A percentile compares a stretch with the other conserved stretches of the same genome.
These are phyloP conservation scores for Colletotrichum agaves DNA, from an alignment of 2,329 filamentous ascomycete species.

Conservation along the genomic window DNA sequence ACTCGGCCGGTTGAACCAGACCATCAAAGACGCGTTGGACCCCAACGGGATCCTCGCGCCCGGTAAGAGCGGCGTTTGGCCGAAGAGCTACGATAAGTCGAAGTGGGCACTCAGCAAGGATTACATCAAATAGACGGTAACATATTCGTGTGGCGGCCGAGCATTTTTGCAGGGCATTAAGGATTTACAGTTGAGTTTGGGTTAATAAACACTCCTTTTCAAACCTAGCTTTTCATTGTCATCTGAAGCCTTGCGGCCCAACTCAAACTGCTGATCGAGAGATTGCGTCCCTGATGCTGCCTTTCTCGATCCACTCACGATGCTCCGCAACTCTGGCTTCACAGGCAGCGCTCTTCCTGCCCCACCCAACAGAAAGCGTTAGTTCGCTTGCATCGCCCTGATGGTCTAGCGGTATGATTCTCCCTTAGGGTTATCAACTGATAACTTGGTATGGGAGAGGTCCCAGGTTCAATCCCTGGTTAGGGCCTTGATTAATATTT, in stretches of 20 bases:
- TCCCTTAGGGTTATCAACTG: slow-evolving; percentile 14
- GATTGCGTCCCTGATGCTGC: too few species aligned
- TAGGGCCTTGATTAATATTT: slow-evolving; percentile 13
- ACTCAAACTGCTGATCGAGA: too few species aligned
- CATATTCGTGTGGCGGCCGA: neutral
- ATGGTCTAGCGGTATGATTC: slow-evolving; percentile 36
- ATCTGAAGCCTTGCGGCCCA: too few species aligned
- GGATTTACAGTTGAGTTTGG: neutral
- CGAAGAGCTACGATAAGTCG: slow-evolving; percentile 39
- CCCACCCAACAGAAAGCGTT: rapidly evolving
- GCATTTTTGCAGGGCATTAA: neutral
- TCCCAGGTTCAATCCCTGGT: slow-evolving; percentile 34
- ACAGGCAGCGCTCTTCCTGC: rapidly evolving
- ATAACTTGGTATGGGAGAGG: slow-evolving; percentile 10
- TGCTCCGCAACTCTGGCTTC: neutral
- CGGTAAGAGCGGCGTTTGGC: slow-evolving; percentile 51
- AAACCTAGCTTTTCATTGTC: too few species aligned
- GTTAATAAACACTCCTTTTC: neutral
- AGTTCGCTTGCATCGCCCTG: slow-evolving; percentile 4
- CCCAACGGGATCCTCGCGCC: slow-evolving; percentile 52
- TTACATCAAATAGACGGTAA: slow-evolving; percentile 22
- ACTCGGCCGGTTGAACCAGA: slow-evolving; percentile 55
- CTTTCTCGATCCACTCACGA: neutral
- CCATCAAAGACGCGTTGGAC: slow-evolving; percentile 56
- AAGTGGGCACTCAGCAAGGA: slow-evolving; percentile 26